Base-by-base conservation (phyloP, 108 stramenopile species). In the Bacterosira constricta region DNA sequence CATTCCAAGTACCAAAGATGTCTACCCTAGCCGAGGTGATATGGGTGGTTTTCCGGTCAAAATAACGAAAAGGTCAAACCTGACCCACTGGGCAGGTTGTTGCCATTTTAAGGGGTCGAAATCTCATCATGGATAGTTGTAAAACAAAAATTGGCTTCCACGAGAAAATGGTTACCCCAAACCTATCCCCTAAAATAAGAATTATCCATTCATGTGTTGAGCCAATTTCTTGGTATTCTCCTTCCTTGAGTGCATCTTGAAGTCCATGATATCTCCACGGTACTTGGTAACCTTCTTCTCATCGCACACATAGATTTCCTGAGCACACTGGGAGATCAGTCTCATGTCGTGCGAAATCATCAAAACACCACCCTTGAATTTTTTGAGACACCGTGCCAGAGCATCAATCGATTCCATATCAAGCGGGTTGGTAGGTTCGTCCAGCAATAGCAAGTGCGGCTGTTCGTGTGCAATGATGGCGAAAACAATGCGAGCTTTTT, bases 301-400 rank as follows among this genome's bases (percentile, higher is more conserved):
- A 73, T 99, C 97, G 76, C 97, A 97, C 38, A 99, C 78, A 76
- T 97, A 99, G 63, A 99, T 98, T 79, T 98, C 94, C 59, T 98
- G 85, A 18, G 96, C 98, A 27, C 97, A 97, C 66, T 98, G 97
- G 9, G 95, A 94, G 52, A 99, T 99, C 74, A 99, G 88, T 44
- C 98, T 82, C 95, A 98, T 98, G 83, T 99, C 99, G 88, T 99
- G 99, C 38, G 86, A 88, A 62, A 99, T 98, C 80, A 99, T 91
- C 49, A 99, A 68, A 20, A 99, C 97, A n/a, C 99, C 99, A 32
- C 99, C 99, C 79, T 92, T 74, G 83, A 98, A 99, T 26, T 86
- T 90, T 66, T 98, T 98, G 58, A 99, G 88, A 69, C 97, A 98
- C 15, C 83, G 73, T 8, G 98, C 98, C 51, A 99, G 83, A 12